Evolutionary conservation across 768 basidiomycete genomes (phyloP).

Genomic region (Zangia roseola): DNA sequence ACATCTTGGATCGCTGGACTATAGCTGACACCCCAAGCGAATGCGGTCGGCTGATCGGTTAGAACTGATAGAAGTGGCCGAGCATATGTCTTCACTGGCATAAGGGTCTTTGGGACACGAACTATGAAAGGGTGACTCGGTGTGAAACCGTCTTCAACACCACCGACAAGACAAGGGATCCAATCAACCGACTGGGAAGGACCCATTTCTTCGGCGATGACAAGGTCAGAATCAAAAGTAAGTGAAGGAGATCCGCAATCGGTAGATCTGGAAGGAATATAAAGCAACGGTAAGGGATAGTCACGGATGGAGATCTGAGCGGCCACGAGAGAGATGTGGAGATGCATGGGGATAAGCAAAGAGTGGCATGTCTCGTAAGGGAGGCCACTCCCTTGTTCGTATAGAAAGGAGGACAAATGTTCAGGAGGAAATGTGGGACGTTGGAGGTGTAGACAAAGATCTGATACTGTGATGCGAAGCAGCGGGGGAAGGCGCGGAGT

Average conservation of each 20-base stretch:
- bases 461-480: conserved; percentile 60
- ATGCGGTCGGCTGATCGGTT: conserved; percentile 63
- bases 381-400: conserved; percentile 64
- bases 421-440: conserved; percentile 58
- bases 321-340: conserved; percentile 65
- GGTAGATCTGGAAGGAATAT: conserved; percentile 52
- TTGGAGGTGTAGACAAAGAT: conserved; percentile 54
- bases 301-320: conserved; percentile 70
- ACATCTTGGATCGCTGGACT: conserved; percentile 84
- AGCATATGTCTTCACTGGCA: conserved; percentile 93
- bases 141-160: conserved; percentile 49
- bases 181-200: conserved; percentile 64
- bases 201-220: conserved; percentile 87
- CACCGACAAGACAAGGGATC: conserved; percentile 65
- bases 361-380: conserved; percentile 72
- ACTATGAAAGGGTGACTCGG: conserved; percentile 56
- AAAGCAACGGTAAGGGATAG: conserved; percentile 84
- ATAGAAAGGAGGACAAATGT: conserved; percentile 60
- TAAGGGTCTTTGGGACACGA: conserved; percentile 83
- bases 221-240: conserved; percentile 72
- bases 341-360: conserved; percentile 78
- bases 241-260: conserved; percentile 44
- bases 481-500: conserved; percentile 56
- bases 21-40: conserved; percentile 90
- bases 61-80: conserved; percentile 66